Conservation (phyloP, 805 yeast species). For the Millerozyma acaciae region DNA sequence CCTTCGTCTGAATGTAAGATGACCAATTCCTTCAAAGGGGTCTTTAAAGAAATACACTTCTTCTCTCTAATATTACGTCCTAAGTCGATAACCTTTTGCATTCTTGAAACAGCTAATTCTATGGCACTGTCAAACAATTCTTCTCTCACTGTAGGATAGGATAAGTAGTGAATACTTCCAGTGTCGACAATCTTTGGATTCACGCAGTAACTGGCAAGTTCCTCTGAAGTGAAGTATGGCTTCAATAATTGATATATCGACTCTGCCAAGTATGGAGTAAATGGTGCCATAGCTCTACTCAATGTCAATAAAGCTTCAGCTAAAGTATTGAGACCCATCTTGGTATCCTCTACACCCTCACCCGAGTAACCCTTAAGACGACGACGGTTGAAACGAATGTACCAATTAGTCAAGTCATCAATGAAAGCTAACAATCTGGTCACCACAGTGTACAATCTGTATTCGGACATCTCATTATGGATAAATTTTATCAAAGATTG, state of each 20-base stretch:
- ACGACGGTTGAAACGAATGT: conserved; percentile 95
- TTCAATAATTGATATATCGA: conserved; percentile 76
- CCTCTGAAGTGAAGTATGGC: conserved; percentile 55
- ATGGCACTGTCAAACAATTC: conserved; percentile 78
- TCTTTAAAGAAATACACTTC: conserved; percentile 88
- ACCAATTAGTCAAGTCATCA: conserved; percentile 97
- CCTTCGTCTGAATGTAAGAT: conserved; percentile 75
- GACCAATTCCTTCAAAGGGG: conserved; percentile 85
- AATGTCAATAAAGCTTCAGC: conserved; percentile 86
- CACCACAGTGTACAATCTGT: conserved; percentile 93
- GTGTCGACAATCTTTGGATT: conserved; percentile 50
- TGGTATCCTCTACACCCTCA: conserved; percentile 78
- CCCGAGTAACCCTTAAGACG: conserved; percentile 87
- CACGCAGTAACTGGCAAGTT: conserved; percentile 40
- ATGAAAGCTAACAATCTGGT: conserved; percentile 85
- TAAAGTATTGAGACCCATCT: conserved; percentile 83
- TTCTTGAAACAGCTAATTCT: conserved; percentile 85
- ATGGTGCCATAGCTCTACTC: conserved; percentile 97
- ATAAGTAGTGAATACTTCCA: conserved; percentile 89
- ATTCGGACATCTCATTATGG: conserved; percentile 84
- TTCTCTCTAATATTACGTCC: conserved; percentile 97
- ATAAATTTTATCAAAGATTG: conserved; percentile 86
- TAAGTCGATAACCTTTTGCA: conserved; percentile 95
- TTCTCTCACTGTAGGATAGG: conserved; percentile 80
- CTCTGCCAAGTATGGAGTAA: conserved; percentile 94